phyloP scores from a whole-genome alignment of 305 asterid genomes.

The Striga hermonthica region DNA sequence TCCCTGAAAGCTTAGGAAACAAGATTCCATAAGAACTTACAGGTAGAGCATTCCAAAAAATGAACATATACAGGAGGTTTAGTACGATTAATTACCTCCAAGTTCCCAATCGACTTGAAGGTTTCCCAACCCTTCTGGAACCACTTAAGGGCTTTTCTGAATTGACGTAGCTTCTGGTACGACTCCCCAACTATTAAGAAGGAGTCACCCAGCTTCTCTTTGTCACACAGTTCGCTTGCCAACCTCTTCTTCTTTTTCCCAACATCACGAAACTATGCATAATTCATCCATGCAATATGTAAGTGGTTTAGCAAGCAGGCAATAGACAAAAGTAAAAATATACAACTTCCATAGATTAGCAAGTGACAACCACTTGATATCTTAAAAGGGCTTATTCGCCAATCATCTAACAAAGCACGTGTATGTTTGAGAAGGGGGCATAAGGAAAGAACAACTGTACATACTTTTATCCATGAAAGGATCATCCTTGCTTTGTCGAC shows the following conservation, averaged over 20 bases:
- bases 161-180: constrained; percentile 66
- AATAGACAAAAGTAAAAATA: constrained; percentile 19
- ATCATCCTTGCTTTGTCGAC: constrained; percentile 76
- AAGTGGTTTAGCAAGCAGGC: constrained; percentile 20
- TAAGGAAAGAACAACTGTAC: constrained; percentile 22
- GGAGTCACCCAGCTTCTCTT: constrained; percentile 83
- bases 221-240: constrained; percentile 73
- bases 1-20: constrained; percentile 61
- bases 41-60: constrained; percentile 13
- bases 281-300: constrained; percentile 32
- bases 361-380: constrained; percentile 2
- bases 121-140: constrained; percentile 69
- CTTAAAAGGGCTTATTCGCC: constrained; percentile 26
- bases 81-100: constrained; percentile 67
- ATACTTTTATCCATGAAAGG: constrained; percentile 69
- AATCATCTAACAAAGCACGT: neutral
- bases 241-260: constrained; percentile 73
- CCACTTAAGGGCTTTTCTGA: constrained; percentile 76
- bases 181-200: constrained; percentile 82
- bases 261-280: constrained; percentile 58
- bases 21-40: constrained; percentile 15
- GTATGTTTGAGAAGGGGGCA: constrained; percentile 20
- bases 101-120: constrained; percentile 65
- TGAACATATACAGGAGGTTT: constrained; percentile 15
- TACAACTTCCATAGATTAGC: constrained; percentile 14